Conservation (phyloP, 179 eudicot species). For the Beta corolliflora region DNA sequence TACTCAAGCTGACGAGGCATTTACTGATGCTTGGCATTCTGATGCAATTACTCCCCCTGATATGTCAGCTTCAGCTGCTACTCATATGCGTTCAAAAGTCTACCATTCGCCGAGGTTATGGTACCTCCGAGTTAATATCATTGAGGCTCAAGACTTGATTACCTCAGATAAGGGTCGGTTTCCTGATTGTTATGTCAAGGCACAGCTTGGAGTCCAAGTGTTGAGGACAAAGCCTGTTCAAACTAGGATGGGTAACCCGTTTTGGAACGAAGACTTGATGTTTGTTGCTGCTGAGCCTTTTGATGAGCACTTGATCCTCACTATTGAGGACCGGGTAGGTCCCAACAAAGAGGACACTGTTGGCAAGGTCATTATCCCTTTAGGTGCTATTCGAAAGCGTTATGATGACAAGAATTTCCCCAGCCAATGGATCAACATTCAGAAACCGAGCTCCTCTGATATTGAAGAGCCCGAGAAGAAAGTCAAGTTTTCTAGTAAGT, state of each 20-base stretch:
- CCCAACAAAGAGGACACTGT: conserved; percentile 65
- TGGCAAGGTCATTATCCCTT: conserved; percentile 57
- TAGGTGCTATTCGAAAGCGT: conserved; percentile 54
- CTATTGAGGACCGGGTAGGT: conserved; percentile 72
- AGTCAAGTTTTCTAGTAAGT: conserved; percentile 62
- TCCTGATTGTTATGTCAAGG: conserved; percentile 71
- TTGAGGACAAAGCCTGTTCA: conserved; percentile 56
- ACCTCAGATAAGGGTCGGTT: conserved; percentile 53
- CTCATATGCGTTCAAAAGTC: conserved; percentile 66
- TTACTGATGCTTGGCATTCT: conserved; percentile 81
- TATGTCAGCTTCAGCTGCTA: conserved; percentile 39
- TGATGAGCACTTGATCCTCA: conserved; percentile 67
- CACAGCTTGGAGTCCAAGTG: conserved; percentile 53
- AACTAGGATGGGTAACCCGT: conserved; percentile 47
- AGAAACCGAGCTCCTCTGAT: conserved; percentile 43
- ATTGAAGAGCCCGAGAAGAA: conserved; percentile 45
- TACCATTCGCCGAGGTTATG: conserved; percentile 89
- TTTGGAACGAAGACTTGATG: conserved; percentile 91
- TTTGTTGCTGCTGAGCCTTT: conserved; percentile 96
- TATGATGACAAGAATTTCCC: conserved; percentile 66
- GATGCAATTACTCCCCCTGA: conserved; percentile 56
- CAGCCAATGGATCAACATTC: conserved; percentile 65
- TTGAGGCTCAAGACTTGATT: conserved; percentile 78
- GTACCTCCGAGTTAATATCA: conserved; percentile 83
- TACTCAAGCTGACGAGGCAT: conserved; percentile 93